Conservation (phyloP, 1,139 yeast species). For the Sugiyamaella grinbergsii region DNA sequence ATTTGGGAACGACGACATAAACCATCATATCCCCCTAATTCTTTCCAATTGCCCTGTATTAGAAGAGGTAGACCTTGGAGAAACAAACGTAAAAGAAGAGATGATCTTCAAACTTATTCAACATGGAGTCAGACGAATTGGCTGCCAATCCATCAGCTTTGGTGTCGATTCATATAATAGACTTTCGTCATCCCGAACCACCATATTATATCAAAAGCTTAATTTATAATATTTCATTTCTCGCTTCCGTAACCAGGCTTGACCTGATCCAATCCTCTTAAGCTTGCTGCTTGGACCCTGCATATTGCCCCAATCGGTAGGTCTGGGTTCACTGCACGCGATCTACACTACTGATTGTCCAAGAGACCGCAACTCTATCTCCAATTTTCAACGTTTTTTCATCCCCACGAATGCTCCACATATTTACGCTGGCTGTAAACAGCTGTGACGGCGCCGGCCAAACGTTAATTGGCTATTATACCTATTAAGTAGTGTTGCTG, state of each 20-base stretch:
- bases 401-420: too few species aligned
- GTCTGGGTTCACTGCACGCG: too few species aligned
- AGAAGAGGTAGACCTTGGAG: constrained; percentile 7
- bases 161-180: constrained; percentile 3
- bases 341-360: too few species aligned
- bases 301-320: too few species aligned
- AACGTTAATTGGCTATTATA: too few species aligned
- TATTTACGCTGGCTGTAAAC: too few species aligned
- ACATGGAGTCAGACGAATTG: constrained; percentile 6
- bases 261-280: too few species aligned
- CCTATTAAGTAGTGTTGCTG: too few species aligned
- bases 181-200: not conserved
- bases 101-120: not conserved
- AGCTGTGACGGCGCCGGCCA: too few species aligned
- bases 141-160: constrained; percentile 10
- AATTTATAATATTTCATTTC: not conserved
- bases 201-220: not conserved
- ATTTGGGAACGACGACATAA: not conserved
- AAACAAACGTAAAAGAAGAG: constrained; percentile 3
- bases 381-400: too few species aligned
- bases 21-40: not conserved
- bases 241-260: not conserved
- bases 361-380: too few species aligned
- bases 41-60: constrained; percentile 5
- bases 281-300: not conserved